Evolutionary conservation across 2,329 filamentous ascomycete species (phyloP).

Genomic region (Phyllosticta ampelicida): DNA sequence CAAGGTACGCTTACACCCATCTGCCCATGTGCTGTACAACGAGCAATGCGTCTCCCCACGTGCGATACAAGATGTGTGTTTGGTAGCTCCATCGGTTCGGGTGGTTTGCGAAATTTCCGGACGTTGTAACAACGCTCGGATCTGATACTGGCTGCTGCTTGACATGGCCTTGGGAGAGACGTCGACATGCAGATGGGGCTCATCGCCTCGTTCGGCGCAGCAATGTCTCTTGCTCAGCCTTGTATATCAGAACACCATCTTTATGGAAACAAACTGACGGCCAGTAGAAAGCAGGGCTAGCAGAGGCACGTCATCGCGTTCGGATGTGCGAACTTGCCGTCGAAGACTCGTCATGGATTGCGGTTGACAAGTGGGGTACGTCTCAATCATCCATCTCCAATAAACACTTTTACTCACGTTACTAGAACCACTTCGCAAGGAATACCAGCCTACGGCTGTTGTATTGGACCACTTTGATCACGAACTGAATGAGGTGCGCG

Average conservation of each 20-base stretch:
- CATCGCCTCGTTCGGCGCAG: background rate
- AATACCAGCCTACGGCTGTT: slow-evolving; percentile 79
- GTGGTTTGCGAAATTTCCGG: background rate
- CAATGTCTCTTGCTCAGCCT: background rate
- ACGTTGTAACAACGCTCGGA: background rate
- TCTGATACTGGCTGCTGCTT: background rate
- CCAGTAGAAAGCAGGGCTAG: slow-evolving; percentile 62
- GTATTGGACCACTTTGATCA: slow-evolving; percentile 86
- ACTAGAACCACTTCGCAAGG: slow-evolving; percentile 69
- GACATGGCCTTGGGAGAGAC: background rate
- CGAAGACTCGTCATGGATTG: slow-evolving; percentile 47
- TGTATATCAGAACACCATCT: background rate
- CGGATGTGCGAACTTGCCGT: slow-evolving; percentile 82
- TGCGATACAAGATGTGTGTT: background rate
- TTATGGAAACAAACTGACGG: background rate
- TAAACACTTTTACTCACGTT: slow-evolving; percentile 33
- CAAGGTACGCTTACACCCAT: slow-evolving; percentile 3
- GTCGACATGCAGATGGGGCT: background rate
- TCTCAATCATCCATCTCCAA: background rate
- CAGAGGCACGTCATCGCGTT: slow-evolving; percentile 60
- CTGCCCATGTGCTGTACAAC: background rate
- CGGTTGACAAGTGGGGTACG: slow-evolving; percentile 31
- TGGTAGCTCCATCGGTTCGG: background rate
- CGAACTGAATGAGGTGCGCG: slow-evolving; percentile 71
- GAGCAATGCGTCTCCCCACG: background rate